Evolutionary conservation across 768 basidiomycete species (phyloP), one percentile per base, ranked within the genome.

Genomic region (Naganishia randhawae): DNA sequence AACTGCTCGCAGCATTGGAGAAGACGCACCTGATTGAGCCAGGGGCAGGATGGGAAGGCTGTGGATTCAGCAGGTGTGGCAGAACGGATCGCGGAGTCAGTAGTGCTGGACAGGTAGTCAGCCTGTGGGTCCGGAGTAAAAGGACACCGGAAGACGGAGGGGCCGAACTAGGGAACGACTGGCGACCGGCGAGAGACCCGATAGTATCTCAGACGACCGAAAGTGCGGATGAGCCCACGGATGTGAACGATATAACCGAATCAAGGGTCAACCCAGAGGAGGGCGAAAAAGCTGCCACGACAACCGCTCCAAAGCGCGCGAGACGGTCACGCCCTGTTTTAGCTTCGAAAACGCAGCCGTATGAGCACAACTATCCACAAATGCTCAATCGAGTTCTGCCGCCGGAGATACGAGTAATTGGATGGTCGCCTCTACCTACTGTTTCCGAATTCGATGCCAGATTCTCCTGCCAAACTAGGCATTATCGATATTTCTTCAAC

Each of bases 401-500:
- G 0, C 85, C 87, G 0, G 91, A 92, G 0, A 92, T 98, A 74
- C 89, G 93, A 29, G 82, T 97, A 42, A 84, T 92, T 61, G 93
- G 92, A 9, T 99, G 95, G 94, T 92, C 95, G 10, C 92, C 94
- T 22, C 88, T 98, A 32, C 78, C 85, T 2, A 33, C 45, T 8
- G 17, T n/a, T 16, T 7, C 35, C 37, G 78, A 84, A 9, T 98
- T 98, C 80, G 92, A 93, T 25, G 89, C 94, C 9, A 88, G 96
- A 4, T 93, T 89, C 81, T 88, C 87, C 14, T 97, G 95, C 81
- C 83, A 81, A 63, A 87, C 85, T 74, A 84, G 96, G 41, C 95
- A 99, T 78, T 98, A 99, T 86, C 97, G 95, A 76, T 99, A 98
- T 81, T 95, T 97, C 80, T 98, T 99, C 83, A 85, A 86, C 37